Conservation (phyloP, 805 yeast genomes). For the Teunomyces pallodes region DNA sequence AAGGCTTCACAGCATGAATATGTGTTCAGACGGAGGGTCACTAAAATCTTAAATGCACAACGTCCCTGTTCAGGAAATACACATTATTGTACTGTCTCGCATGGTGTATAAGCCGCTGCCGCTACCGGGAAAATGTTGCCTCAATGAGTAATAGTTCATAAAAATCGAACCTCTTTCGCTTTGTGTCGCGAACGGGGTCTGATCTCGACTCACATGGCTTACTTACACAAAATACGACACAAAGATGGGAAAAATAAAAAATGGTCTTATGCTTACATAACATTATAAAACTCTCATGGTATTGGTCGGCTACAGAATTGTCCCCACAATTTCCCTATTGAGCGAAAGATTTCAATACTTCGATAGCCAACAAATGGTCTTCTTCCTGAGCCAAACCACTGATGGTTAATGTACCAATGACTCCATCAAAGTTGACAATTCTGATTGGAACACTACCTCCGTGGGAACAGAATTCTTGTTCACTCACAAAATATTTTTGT, state of each 20-base stretch:
- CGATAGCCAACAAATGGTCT: slow-evolving; percentile 50
- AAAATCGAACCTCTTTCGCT: background rate
- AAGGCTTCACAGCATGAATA: too few relatives aligned
- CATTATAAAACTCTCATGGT: background rate
- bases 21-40: too few relatives aligned
- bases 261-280: background rate
- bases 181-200: background rate
- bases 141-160: background rate
- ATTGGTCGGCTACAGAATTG: background rate
- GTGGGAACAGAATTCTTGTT: slow-evolving; percentile 47
- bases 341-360: slow-evolving; percentile 16
- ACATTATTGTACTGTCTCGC: too few relatives aligned
- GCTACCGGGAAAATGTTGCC: background rate
- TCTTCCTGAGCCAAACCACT: slow-evolving; percentile 57
- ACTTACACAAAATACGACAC: background rate
- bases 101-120: background rate
- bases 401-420: slow-evolving; percentile 50
- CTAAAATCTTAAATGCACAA: too few relatives aligned
- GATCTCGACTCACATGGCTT: background rate
- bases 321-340: background rate
- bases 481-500: slow-evolving; percentile 36
- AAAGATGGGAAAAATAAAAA: background rate
- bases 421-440: slow-evolving; percentile 30
- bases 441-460: slow-evolving; percentile 59
- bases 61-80: background rate